These are phyloP conservation scores for Colletotrichum plurivorum DNA, from an alignment of 2,329 filamentous ascomycete genomes.

Conservation along the genomic window DNA sequence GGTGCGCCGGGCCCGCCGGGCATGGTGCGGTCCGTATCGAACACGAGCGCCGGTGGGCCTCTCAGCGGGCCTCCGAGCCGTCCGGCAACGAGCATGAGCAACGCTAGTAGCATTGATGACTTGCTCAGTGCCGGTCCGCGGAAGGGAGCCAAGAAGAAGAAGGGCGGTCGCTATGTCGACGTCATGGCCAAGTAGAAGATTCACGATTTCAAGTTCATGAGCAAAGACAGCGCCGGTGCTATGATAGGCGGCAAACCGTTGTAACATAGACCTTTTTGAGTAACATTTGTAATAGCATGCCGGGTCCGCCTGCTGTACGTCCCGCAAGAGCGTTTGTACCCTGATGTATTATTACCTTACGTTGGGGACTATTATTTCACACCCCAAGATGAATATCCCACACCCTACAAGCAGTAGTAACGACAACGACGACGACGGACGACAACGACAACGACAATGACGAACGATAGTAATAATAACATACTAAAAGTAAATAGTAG, in stretches of 20 bases:
- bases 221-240: slow-evolving; percentile 12
- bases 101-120: slow-evolving; percentile 95
- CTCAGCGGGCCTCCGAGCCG: slow-evolving; percentile 72
- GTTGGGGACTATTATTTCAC: too few species aligned
- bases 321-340: too few species aligned
- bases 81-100: slow-evolving; percentile 86
- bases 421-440: too few species aligned
- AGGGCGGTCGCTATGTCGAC: slow-evolving; percentile 91
- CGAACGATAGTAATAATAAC: too few species aligned
- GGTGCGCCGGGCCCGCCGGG: slow-evolving; percentile 37
- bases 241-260: slow-evolving; percentile 4
- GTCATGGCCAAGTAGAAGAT: slow-evolving; percentile 82
- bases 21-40: slow-evolving; percentile 65
- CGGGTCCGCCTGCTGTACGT: background rate
- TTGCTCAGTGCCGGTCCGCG: slow-evolving; percentile 82
- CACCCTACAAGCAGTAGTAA: too few species aligned
- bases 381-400: too few species aligned
- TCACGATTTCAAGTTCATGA: slow-evolving; percentile 24
- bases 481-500: too few species aligned
- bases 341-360: too few species aligned
- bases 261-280: slow-evolving; percentile 30
- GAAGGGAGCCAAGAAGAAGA: slow-evolving; percentile 81
- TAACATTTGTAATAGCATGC: slow-evolving; percentile 29
- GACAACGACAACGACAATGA: too few species aligned
- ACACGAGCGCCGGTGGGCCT: slow-evolving; percentile 57